phyloP scores from a whole-genome alignment of 306 rosid genomes.

The Neltuma alba region DNA sequence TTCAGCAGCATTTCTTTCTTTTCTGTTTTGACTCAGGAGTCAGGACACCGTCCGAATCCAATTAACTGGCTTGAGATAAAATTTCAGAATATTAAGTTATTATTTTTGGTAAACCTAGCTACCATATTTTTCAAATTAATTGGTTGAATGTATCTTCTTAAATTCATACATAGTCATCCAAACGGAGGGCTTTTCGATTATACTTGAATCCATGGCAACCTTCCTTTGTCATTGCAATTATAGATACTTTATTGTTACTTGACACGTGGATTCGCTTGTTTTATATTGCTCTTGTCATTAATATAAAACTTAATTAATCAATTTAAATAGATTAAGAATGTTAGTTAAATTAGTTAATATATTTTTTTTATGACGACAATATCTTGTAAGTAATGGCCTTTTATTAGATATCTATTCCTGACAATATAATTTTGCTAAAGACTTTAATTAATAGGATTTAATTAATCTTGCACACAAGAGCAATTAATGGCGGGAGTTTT shows the following conservation, averaged over 20 bases:
- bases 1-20: not conserved
- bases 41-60: not conserved
- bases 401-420: not conserved
- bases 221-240: not conserved
- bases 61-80: not conserved
- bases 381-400: not conserved
- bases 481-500: not conserved
- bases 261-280: not conserved
- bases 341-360: too few species aligned
- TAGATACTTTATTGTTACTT: not conserved
- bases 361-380: not conserved
- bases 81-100: not conserved
- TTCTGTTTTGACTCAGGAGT: not conserved
- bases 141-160: not conserved
- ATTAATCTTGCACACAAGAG: not conserved
- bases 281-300: too few species aligned
- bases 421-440: not conserved
- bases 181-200: not conserved
- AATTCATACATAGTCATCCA: not conserved
- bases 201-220: not conserved
- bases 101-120: not conserved
- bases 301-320: too few species aligned
- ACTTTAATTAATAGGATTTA: not conserved
- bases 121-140: not conserved
- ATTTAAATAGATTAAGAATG: too few species aligned